Evolutionary conservation across 257 asterid species (phyloP).

Genomic region (Voacanga thouarsii): DNA sequence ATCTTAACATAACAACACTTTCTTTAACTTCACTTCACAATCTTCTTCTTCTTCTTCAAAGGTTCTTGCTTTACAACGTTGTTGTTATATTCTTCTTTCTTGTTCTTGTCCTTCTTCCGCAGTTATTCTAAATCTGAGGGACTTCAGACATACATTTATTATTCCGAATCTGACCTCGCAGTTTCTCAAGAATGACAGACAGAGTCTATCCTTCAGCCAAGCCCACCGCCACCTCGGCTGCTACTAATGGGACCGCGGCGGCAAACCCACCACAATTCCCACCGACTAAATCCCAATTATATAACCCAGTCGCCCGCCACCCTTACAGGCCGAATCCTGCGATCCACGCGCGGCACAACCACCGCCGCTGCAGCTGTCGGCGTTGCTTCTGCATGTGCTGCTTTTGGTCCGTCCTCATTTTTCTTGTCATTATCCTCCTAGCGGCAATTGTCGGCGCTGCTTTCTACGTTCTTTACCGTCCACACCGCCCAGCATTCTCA

Average conservation of each 20-base stretch:
- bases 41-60: slow-evolving; percentile 9
- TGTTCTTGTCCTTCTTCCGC: not conserved
- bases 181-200: slow-evolving; percentile 31
- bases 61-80: not conserved
- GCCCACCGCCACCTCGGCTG: slow-evolving; percentile 23
- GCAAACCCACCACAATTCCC: slow-evolving; percentile 24
- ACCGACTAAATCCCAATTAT: slow-evolving; percentile 27
- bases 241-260: slow-evolving; percentile 12
- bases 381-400: slow-evolving; percentile 41
- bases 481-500: slow-evolving; percentile 63
- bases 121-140: not conserved
- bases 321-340: slow-evolving; percentile 36
- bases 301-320: slow-evolving; percentile 32
- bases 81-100: not conserved
- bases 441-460: slow-evolving; percentile 64
- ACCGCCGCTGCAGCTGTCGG: slow-evolving; percentile 36
- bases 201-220: slow-evolving; percentile 42
- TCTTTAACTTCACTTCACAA: slow-evolving; percentile 23
- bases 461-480: slow-evolving; percentile 71
- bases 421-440: slow-evolving; percentile 45
- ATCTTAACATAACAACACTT: not conserved
- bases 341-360: slow-evolving; percentile 22
- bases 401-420: slow-evolving; percentile 42
- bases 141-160: not conserved
- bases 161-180: slow-evolving; percentile 19